Base-by-base conservation (phyloP, 1,139 yeast genomes). In the Zhuliangozyma blackwelliae region DNA sequence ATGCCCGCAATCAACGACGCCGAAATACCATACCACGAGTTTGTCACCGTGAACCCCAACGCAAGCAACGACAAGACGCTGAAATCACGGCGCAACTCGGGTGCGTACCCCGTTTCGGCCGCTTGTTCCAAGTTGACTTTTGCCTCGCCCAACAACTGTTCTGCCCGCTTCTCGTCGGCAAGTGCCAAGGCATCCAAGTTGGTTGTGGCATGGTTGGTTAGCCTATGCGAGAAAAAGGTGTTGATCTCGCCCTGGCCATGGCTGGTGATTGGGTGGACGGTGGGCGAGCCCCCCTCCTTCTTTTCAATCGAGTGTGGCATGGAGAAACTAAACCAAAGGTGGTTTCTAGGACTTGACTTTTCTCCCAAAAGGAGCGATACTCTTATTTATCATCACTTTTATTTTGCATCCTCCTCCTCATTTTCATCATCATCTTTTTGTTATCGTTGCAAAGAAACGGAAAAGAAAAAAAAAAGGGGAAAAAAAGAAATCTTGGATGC, bases 1-100 rank as follows among this genome's bases (percentile, higher is more conserved):
- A 79, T 77, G 49, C 82, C 82, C 11, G 83, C 75, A 37, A 77
- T 67, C 55, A 78, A 64, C n/a, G 82, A 74, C 2, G 82, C 79
- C 11, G 82, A 76, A 38, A 79, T 76, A 41, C 86, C 85, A 43
- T 66, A 72, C 81, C 81, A 75, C 5, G 79, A 74, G 56, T 75
- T 75, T 30, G 82, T 77, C 37, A 77, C 51, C 25, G 81, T 81
- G 46, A 77, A 77, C 7, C 82, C 83, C 37, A 79, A 79, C 34
- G 84, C 84, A 21, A 78, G 57, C 5, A 79, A 66, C 1, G 82
- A 74, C 61, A 75, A 62, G 26, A 73, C 61, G 19, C 75, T 64
- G 45, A 75, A 77, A 39, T 65, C 66, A 49, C 77, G 68, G 39
- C 69, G 60, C 34, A 73, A 58, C 41, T 69, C 70, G 1, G 68